Percentiles rank a stretch among this genome's conserved stretches.
These are phyloP conservation scores for Rubus idaeus DNA, from an alignment of 306 rosid species.

Conservation along the genomic window DNA sequence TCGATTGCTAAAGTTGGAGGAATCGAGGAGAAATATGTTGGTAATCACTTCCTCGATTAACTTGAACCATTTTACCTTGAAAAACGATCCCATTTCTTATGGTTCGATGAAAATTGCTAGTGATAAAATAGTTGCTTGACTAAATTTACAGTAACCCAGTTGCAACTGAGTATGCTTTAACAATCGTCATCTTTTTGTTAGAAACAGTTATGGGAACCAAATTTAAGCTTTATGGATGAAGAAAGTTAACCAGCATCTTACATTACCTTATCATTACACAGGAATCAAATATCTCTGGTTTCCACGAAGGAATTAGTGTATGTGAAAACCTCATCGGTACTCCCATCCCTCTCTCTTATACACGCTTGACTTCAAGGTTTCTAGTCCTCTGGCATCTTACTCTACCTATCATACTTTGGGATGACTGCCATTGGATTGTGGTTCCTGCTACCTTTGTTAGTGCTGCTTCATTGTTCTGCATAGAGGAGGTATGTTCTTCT, in stretches of 20 bases:
- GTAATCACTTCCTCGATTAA: constrained; percentile 38
- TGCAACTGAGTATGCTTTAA: background rate
- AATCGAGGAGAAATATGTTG: constrained; percentile 59
- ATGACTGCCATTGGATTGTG: constrained; percentile 92
- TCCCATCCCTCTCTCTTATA: constrained; percentile 88
- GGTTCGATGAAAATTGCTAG: background rate
- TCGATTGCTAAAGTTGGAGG: constrained; percentile 66
- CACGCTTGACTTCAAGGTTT: constrained; percentile 91
- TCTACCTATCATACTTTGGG: constrained; percentile 93
- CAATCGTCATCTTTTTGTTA: background rate
- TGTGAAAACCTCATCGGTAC: constrained; percentile 90
- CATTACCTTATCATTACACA: constrained; percentile 32
- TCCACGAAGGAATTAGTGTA: constrained; percentile 83
- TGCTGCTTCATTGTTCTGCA: constrained; percentile 95
- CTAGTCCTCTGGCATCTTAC: constrained; percentile 89
- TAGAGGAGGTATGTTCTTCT: constrained; percentile 67
- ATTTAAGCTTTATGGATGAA: background rate
- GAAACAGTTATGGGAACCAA: background rate
- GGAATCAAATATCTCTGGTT: constrained; percentile 74
- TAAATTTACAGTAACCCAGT: background rate
- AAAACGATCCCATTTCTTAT: background rate
- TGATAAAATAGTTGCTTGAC: background rate
- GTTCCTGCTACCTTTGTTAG: constrained; percentile 91
- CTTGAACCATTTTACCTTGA: background rate
- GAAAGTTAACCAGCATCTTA: constrained; percentile 3